Percentiles rank a stretch among this genome's conserved stretches.
phyloP scores from a whole-genome alignment of 169 alveolate species.

The Plasmodium fragile region DNA sequence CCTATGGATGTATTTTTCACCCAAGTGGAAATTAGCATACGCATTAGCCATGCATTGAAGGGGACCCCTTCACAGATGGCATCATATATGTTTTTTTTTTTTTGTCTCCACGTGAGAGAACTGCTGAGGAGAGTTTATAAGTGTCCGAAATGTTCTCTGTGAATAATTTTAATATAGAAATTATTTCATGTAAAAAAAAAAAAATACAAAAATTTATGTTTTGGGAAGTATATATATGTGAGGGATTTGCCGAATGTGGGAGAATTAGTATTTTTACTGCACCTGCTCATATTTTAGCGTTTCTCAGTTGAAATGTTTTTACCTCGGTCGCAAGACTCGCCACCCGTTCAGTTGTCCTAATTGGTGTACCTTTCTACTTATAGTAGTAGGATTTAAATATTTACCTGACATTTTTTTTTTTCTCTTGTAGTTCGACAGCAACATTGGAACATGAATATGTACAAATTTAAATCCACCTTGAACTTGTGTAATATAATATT shows the following conservation, averaged over 20 bases:
- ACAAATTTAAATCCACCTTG: neutral
- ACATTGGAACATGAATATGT: neutral
- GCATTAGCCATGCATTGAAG: neutral
- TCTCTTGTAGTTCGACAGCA: neutral
- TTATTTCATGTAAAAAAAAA: neutral
- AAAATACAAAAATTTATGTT: neutral
- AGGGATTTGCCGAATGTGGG: neutral
- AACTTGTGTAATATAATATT: neutral
- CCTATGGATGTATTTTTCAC: neutral
- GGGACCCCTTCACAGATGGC: neutral
- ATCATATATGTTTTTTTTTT: neutral
- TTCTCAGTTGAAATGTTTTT: neutral
- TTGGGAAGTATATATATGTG: neutral
- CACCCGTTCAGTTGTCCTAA: neutral
- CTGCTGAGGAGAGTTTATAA: neutral
- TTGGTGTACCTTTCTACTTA: neutral
- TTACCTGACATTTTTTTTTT: neutral
- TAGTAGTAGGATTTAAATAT: neutral
- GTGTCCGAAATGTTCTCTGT: neutral
- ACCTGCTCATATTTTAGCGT: neutral
- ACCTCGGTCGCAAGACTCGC: neutral
- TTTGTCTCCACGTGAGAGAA: slow-evolving; percentile 4
- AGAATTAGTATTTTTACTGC: neutral
- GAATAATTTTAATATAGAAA: neutral
- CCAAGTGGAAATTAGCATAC: neutral